A percentile compares a stretch with the other conserved stretches of the same genome.
Conservation (phyloP, 2,329 filamentous ascomycete genomes). For the Fusarium annulatum region DNA sequence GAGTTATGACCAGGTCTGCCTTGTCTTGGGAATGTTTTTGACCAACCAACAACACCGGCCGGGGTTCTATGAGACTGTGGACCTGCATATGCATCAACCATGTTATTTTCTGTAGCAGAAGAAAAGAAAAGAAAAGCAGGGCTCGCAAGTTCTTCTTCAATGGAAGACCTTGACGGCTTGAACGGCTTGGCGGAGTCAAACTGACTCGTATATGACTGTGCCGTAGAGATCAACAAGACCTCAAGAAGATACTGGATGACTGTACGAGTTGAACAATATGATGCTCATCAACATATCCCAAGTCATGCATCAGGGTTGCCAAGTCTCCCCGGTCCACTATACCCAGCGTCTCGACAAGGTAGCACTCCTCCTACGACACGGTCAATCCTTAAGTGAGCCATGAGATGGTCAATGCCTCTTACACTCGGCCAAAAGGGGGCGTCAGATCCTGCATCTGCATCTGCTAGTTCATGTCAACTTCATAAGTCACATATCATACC, state of each 20-base stretch:
- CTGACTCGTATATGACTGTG: neutral
- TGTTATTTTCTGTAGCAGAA: neutral
- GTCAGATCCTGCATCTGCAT: neutral
- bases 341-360: neutral
- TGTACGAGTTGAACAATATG: neutral
- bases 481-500: neutral
- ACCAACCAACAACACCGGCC: neutral
- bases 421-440: constrained; percentile 11
- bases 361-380: neutral
- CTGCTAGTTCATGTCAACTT: neutral
- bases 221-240: neutral
- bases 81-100: constrained; percentile 14
- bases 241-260: neutral
- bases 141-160: neutral
- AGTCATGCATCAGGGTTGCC: neutral
- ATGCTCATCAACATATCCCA: neutral
- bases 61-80: constrained; percentile 5
- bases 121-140: neutral
- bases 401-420: constrained; percentile 18
- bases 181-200: neutral
- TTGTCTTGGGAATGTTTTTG: neutral
- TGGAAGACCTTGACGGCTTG: no score
- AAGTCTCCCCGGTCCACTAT: constrained; percentile 3
- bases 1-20: neutral
- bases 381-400: constrained; percentile 4